These are phyloP conservation scores for Alectoria sarmentosa DNA, from an alignment of 495 filamentous ascomycete species.

Conservation along the genomic window DNA sequence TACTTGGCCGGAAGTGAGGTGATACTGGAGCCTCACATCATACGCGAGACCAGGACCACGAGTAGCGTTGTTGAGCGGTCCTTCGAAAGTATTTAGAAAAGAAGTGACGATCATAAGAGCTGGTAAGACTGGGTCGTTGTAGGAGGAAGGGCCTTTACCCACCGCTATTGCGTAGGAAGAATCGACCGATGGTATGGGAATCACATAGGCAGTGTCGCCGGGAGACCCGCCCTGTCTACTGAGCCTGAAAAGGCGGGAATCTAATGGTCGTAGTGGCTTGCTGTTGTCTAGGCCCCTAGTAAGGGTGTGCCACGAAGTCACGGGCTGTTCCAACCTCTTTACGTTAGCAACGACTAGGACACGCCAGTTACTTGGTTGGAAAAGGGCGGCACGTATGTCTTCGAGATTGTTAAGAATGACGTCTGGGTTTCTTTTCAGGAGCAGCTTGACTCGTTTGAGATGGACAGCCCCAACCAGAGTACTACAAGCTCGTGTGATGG, in stretches of 20 bases:
- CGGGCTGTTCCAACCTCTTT: constrained; percentile 65
- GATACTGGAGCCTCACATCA: constrained; percentile 65
- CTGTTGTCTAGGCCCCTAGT: constrained; percentile 36
- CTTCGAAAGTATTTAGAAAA: constrained; percentile 90
- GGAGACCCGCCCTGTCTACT: constrained; percentile 64
- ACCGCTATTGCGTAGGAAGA: constrained; percentile 80
- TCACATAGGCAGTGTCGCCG: constrained; percentile 65
- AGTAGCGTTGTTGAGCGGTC: constrained; percentile 77
- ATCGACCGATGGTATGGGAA: constrained; percentile 90
- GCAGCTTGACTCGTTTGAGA: constrained; percentile 70
- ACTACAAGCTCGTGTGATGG: constrained; percentile 65
- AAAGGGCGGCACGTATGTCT: constrained; percentile 63
- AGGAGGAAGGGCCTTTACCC: constrained; percentile 63
- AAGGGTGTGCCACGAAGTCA: constrained; percentile 76
- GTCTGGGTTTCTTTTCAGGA: constrained; percentile 65
- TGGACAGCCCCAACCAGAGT: constrained; percentile 87
- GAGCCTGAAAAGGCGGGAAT: constrained; percentile 53
- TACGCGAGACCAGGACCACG: constrained; percentile 92
- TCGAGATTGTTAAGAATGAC: constrained; percentile 68
- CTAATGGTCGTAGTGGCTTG: constrained; percentile 50
- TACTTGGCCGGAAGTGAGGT: constrained; percentile 70
- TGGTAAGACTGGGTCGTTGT: constrained; percentile 69
- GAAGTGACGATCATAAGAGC: constrained; percentile 78
- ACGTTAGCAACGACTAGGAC: constrained; percentile 78
- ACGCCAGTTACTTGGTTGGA: constrained; percentile 75